Percentiles rank a stretch among this genome's conserved stretches.
phyloP scores from a whole-genome alignment of 495 filamentous ascomycete genomes.

The Letharia columbiana region DNA sequence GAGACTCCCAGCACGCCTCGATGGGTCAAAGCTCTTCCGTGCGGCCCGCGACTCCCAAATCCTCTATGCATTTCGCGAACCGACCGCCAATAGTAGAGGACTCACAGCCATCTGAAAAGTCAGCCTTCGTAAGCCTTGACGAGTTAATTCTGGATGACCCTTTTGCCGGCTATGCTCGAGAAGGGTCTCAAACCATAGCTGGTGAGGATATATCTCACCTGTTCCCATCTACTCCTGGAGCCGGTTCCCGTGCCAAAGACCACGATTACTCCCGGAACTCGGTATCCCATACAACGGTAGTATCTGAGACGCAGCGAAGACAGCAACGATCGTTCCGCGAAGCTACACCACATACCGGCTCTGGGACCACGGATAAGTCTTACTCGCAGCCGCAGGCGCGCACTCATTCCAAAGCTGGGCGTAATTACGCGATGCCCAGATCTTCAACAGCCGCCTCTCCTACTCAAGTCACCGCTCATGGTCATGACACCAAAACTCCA shows the following conservation, averaged over 20 bases:
- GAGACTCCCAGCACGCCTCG: background rate
- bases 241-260: background rate
- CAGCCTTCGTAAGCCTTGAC: background rate
- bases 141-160: background rate
- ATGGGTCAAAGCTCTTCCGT: background rate
- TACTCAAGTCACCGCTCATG: background rate
- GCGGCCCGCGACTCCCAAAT: background rate
- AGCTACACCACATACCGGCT: background rate
- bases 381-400: background rate
- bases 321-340: background rate
- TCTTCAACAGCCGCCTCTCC: background rate
- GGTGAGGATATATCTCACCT: background rate
- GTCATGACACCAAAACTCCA: background rate
- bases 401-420: background rate
- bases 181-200: constrained; percentile 7
- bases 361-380: background rate
- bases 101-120: background rate
- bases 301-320: background rate
- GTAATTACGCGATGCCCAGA: background rate
- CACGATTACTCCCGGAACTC: background rate
- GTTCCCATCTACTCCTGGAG: background rate
- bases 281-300: background rate
- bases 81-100: background rate
- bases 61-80: constrained; percentile 2
- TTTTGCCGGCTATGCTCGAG: background rate